Percentiles rank a stretch among this genome's conserved stretches.
Evolutionary conservation across 257 asterid genomes (phyloP).

Genomic region (Plectranthus barbatus): DNA sequence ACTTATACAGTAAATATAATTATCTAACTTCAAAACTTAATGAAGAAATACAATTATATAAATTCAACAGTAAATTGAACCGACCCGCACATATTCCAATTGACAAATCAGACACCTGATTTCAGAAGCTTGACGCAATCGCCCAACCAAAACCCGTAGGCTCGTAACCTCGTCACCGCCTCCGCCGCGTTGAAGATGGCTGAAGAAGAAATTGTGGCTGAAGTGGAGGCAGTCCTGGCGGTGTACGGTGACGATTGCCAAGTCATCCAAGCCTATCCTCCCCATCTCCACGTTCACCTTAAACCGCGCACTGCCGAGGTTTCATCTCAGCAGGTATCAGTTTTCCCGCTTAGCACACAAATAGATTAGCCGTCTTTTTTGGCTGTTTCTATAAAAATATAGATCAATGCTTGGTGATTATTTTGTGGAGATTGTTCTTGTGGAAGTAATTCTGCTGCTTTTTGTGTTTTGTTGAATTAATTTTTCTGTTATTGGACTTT

Average conservation of each 20-base stretch:
- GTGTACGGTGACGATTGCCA: constrained; percentile 72
- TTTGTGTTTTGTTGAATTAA: not conserved
- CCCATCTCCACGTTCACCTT: constrained; percentile 64
- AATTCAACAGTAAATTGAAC: too few relatives aligned
- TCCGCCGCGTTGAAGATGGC: constrained; percentile 31
- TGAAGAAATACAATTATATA: too few relatives aligned
- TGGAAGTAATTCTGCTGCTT: not conserved
- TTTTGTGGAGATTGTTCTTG: not conserved
- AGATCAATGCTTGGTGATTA: not conserved
- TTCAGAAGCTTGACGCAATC: too few relatives aligned
- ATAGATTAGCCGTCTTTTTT: not conserved
- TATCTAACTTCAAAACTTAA: too few relatives aligned
- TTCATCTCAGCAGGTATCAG: constrained; percentile 68
- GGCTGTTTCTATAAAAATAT: not conserved
- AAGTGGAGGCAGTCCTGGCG: constrained; percentile 70
- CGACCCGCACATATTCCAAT: too few relatives aligned
- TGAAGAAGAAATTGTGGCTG: constrained; percentile 57
- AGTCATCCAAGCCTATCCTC: constrained; percentile 49
- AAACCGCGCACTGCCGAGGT: constrained; percentile 87
- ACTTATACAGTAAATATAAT: too few relatives aligned
- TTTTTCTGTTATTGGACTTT: not conserved
- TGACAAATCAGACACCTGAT: too few relatives aligned
- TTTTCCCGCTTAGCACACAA: not conserved
- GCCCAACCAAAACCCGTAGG: not conserved
- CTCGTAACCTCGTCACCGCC: not conserved